These are phyloP conservation scores for Salvia rosmarinus DNA, from an alignment of 257 asterid species.

Conservation along the genomic window DNA sequence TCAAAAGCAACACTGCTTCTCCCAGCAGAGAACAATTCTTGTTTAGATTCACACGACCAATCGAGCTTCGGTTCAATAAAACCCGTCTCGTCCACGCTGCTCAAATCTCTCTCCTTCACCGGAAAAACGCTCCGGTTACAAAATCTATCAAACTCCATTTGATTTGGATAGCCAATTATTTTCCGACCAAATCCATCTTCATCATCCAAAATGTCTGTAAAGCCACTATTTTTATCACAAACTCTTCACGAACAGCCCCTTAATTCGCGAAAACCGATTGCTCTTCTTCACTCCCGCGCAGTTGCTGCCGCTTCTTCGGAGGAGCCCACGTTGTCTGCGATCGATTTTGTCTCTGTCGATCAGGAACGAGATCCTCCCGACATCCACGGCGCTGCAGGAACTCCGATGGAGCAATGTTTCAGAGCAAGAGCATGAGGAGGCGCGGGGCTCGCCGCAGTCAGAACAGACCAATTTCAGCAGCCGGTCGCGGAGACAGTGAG, in stretches of 20 bases:
- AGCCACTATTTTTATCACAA: conserved; percentile 39
- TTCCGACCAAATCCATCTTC: background rate
- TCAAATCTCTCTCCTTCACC: conserved; percentile 59
- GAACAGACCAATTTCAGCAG: conserved; percentile 64
- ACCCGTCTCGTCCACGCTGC: conserved; percentile 55
- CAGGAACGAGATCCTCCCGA: conserved; percentile 69
- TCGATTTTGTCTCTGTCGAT: conserved; percentile 59
- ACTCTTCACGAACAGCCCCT: conserved; percentile 63
- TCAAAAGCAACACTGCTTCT: conserved; percentile 38
- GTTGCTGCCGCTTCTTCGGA: conserved; percentile 73
- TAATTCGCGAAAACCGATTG: conserved; percentile 72
- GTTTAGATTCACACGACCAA: conserved; percentile 38
- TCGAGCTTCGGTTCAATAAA: conserved; percentile 71
- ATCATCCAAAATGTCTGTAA: conserved; percentile 43
- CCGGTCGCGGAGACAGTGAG: conserved; percentile 69
- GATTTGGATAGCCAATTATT: background rate
- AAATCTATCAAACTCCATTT: conserved; percentile 6
- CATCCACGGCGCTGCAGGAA: conserved; percentile 61
- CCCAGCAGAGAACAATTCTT: conserved; percentile 28
- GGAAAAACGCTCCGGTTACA: conserved; percentile 47
- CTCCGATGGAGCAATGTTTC: conserved; percentile 56
- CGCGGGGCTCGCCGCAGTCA: conserved; percentile 81
- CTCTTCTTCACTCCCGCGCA: conserved; percentile 68
- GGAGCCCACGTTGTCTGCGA: conserved; percentile 28
- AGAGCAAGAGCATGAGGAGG: conserved; percentile 75